Evolutionary conservation across 352 stramenopile species (phyloP).

Genomic region (Phytopythium mirpurense): DNA sequence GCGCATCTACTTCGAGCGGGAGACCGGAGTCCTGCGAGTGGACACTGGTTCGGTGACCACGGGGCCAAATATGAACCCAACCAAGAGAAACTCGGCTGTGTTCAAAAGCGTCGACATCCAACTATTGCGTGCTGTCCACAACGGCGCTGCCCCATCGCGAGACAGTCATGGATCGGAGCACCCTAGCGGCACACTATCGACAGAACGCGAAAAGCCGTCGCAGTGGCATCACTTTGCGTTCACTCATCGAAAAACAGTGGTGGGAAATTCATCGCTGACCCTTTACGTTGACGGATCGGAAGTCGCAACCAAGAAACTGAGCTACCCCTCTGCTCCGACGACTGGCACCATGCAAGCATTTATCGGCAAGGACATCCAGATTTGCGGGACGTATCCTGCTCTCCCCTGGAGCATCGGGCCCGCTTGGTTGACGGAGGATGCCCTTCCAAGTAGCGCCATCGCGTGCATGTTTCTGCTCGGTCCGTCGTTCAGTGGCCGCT

Average conservation of each 20-base stretch:
- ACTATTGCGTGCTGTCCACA: constrained; percentile 19
- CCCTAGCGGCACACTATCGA: background rate
- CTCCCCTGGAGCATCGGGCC: constrained; percentile 60
- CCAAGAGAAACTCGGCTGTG: constrained; percentile 42
- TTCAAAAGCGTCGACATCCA: constrained; percentile 66
- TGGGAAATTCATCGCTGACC: constrained; percentile 68
- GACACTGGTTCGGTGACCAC: constrained; percentile 50
- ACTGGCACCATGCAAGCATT: constrained; percentile 52
- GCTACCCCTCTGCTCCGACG: constrained; percentile 47
- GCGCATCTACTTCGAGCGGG: constrained; percentile 70
- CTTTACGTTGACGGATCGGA: constrained; percentile 73
- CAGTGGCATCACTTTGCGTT: constrained; percentile 77
- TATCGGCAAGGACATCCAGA: constrained; percentile 67
- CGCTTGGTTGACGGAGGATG: constrained; percentile 62
- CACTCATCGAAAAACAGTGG: constrained; percentile 60
- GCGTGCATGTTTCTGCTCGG: constrained; percentile 65
- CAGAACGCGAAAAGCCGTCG: constrained; percentile 22
- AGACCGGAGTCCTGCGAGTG: constrained; percentile 53
- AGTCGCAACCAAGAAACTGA: constrained; percentile 69
- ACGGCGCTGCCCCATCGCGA: background rate
- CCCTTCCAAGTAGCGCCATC: constrained; percentile 34
- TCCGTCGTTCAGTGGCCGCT: constrained; percentile 49
- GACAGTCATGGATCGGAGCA: background rate
- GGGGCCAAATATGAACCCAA: constrained; percentile 52
- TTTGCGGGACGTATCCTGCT: constrained; percentile 59